These are phyloP conservation scores for Fusarium sp. DNA, from an alignment of 2,329 filamentous ascomycete genomes.

Conservation along the genomic window DNA sequence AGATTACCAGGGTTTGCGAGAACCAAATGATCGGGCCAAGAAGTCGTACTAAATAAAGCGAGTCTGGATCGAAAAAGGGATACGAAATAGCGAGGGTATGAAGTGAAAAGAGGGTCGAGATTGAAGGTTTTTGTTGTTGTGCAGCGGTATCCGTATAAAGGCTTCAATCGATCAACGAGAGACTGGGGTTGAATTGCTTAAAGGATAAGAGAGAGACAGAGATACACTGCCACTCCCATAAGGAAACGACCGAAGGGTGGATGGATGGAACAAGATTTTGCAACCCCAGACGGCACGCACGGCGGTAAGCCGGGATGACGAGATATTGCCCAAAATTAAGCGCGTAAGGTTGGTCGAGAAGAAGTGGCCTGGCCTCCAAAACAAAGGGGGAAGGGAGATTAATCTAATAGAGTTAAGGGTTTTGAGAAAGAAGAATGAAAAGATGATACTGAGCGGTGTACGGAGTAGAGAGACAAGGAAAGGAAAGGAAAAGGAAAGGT, in stretches of 20 bases:
- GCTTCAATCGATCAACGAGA: constrained; percentile 47
- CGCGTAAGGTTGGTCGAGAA: constrained; percentile 12
- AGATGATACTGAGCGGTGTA: constrained; percentile 12
- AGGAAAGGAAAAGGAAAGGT: no score
- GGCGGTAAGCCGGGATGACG: constrained; percentile 35
- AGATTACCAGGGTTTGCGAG: constrained; percentile 45
- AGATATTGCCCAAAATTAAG: constrained; percentile 41
- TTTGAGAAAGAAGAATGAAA: constrained; percentile 24
- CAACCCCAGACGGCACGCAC: constrained; percentile 28
- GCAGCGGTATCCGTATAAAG: constrained; percentile 13
- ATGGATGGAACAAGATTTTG: constrained; percentile 36
- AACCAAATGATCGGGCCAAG: constrained; percentile 40
- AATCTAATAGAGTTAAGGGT: constrained; percentile 22
- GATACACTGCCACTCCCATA: constrained; percentile 17
- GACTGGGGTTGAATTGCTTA: constrained; percentile 29
- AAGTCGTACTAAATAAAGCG: no score
- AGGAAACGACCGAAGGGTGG: constrained; percentile 22
- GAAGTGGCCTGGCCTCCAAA: constrained; percentile 35
- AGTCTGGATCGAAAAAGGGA: constrained; percentile 44
- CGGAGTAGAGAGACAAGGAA: constrained; percentile 6
- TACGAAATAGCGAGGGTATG: constrained; percentile 41
- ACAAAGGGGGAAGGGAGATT: constrained; percentile 29
- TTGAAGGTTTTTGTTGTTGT: constrained; percentile 21
- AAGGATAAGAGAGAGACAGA: constrained; percentile 15
- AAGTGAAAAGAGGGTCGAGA: constrained; percentile 33